Conservation (phyloP, 495 filamentous ascomycete species). For the Penicillium egyptiacum region DNA sequence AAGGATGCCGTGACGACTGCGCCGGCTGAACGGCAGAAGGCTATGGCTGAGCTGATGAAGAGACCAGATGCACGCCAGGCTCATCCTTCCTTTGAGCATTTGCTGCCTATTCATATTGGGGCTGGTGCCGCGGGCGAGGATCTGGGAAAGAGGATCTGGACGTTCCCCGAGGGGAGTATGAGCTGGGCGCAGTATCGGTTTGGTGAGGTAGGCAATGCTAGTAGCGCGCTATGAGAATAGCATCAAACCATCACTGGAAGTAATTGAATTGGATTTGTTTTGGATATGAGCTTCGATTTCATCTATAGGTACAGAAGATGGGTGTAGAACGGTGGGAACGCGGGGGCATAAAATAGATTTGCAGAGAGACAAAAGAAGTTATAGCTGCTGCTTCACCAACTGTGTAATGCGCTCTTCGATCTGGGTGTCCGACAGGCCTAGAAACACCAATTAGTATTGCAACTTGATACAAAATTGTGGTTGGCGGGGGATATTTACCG, state of each 20-base stretch:
- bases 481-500: conserved; percentile 51
- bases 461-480: background rate
- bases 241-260: background rate
- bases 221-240: conserved; percentile 14
- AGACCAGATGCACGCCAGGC: conserved; percentile 69
- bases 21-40: conserved; percentile 56
- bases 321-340: conserved; percentile 31
- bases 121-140: conserved; percentile 70
- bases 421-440: conserved; percentile 85
- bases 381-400: conserved; percentile 67
- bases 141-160: conserved; percentile 62
- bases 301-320: conserved; percentile 46
- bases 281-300: conserved; percentile 33
- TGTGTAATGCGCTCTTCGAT: conserved; percentile 86
- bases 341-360: conserved; percentile 31
- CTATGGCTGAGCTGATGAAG: conserved; percentile 59
- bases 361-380: conserved; percentile 17
- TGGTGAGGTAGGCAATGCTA: conserved; percentile 52
- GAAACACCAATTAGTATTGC: conserved; percentile 19
- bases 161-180: conserved; percentile 62
- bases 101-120: conserved; percentile 75
- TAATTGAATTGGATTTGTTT: conserved; percentile 1
- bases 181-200: conserved; percentile 78
- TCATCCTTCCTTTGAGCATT: conserved; percentile 78
- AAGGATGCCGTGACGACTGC: conserved; percentile 62